Base-by-base conservation (phyloP, 2,329 filamentous ascomycete genomes). In the Trichophyton equinum region DNA sequence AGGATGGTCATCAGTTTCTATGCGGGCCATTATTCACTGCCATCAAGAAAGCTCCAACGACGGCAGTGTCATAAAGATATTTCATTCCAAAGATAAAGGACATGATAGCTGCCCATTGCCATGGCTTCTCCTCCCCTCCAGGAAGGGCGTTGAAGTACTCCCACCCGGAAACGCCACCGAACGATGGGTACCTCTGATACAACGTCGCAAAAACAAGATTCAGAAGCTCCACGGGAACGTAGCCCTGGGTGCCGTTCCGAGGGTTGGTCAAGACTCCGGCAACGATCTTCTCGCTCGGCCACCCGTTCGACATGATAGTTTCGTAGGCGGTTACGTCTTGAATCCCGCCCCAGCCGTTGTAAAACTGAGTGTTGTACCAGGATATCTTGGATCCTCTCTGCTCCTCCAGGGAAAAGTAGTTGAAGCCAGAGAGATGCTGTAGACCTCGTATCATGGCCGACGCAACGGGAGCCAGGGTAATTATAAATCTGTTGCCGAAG, bases 351-450 rank as follows among this genome's bases (percentile, higher is more conserved):
- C 89, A 96, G 1, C 90, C 90, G 69, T 88, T 94, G 78, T 96
- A 96, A 74, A 96, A 95, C 70, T 96, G 91, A 4, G 86, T 81
- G 70, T 96, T 96, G 73, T 96, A 96, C 84, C 90, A 96, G 2
- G 81, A 79, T 30, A 96, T 87, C 49, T 86, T 80, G 15, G 73
- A 73, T 0, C 86, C 85, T 4, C 83, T 79, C 72, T 83, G 79
- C 9, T 80, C 78, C 70, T 95, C 89, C 1, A 96, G 80, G 9
- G 84, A 78, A 51, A 84, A 79, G 73, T 96, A 96, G 70, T 84
- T 81, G 72, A 96, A 96, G 0, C 91, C 91, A 62, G 86, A 91
- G 2, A 95, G 79, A 46, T 86, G 80, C 13, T 72, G 72, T 27
- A 85, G 74, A 9, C 80, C 74, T 33, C 72, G 71, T 62, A 89